phyloP scores from a whole-genome alignment of 2,329 filamentous ascomycete genomes.

The Emmonsiellopsis sp. region DNA sequence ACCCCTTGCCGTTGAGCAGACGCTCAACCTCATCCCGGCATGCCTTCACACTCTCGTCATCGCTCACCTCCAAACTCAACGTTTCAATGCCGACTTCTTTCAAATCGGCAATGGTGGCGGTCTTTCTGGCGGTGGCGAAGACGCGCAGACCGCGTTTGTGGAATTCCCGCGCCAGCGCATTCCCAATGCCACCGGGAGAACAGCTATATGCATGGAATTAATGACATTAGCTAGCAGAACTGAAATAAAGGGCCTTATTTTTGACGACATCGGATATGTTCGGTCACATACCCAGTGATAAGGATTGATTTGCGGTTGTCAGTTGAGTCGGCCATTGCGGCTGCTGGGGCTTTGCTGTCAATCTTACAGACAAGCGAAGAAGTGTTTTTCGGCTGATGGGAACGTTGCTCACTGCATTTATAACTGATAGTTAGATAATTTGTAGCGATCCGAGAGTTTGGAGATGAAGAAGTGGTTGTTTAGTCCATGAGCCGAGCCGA shows the following conservation, averaged over 20 bases:
- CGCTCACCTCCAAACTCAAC: constrained; percentile 44
- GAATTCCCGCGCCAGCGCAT: constrained; percentile 50
- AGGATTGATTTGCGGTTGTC: constrained; percentile 31
- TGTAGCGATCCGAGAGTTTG: no score
- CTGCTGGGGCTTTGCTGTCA: neutral
- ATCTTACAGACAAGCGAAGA: no score
- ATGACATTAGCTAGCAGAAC: neutral
- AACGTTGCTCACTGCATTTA: no score
- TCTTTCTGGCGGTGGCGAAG: constrained; percentile 48
- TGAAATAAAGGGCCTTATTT: no score
- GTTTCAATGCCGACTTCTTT: constrained; percentile 44
- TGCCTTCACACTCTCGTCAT: constrained; percentile 37
- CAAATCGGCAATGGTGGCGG: constrained; percentile 40
- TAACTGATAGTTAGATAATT: no score
- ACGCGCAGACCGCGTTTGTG: constrained; percentile 44
- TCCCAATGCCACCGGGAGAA: constrained; percentile 47
- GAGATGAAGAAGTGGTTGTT: no score
- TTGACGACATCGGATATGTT: neutral
- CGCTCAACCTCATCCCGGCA: constrained; percentile 39
- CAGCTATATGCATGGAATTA: constrained; percentile 25
- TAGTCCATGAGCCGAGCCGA: no score
- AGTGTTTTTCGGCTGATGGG: no score
- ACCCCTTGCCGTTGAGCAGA: constrained; percentile 35
- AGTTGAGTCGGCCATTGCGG: constrained; percentile 15
- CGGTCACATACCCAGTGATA: constrained; percentile 29